phyloP scores from a whole-genome alignment of 2,329 filamentous ascomycete species.

The Scedosporium boydii region DNA sequence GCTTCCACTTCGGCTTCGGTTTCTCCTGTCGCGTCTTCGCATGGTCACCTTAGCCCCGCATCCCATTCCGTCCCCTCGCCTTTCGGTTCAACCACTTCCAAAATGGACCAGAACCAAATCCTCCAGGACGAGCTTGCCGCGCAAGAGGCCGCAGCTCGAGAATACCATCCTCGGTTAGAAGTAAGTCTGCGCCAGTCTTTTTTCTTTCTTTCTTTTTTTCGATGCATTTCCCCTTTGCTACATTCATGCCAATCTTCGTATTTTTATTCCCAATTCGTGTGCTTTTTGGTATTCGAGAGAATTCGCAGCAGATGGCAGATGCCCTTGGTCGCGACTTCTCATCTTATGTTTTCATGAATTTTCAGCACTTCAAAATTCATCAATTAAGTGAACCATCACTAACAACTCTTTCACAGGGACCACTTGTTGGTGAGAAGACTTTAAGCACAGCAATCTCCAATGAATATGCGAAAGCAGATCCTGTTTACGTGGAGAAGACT shows the following conservation, averaged over 20 bases:
- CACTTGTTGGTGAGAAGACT: constrained; percentile 69
- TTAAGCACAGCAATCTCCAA: constrained; percentile 68
- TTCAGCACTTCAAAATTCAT: no score
- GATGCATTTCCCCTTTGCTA: neutral
- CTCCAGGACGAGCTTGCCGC: constrained; percentile 19
- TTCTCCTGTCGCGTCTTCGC: constrained; percentile 6
- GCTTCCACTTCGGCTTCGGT: constrained; percentile 7
- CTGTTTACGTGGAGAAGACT: constrained; percentile 78
- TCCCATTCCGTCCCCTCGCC: constrained; percentile 5
- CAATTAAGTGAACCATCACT: neutral
- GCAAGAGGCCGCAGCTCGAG: constrained; percentile 50
- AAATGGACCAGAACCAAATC: constrained; percentile 2
- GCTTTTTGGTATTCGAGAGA: neutral
- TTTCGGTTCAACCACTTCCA: neutral
- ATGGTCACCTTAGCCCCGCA: constrained; percentile 4
- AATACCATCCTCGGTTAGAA: constrained; percentile 48
- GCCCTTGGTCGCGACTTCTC: no score
- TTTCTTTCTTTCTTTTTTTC: neutral
- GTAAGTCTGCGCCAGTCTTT: constrained; percentile 26
- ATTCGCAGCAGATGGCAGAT: neutral
- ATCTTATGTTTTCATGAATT: no score
- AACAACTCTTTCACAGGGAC: constrained; percentile 49
- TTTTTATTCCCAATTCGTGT: neutral
- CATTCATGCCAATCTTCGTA: neutral
- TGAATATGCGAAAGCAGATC: constrained; percentile 84